A percentile compares a stretch with the other conserved stretches of the same genome.
Conservation (phyloP, 306 rosid genomes). For the Mimosa pudica region DNA sequence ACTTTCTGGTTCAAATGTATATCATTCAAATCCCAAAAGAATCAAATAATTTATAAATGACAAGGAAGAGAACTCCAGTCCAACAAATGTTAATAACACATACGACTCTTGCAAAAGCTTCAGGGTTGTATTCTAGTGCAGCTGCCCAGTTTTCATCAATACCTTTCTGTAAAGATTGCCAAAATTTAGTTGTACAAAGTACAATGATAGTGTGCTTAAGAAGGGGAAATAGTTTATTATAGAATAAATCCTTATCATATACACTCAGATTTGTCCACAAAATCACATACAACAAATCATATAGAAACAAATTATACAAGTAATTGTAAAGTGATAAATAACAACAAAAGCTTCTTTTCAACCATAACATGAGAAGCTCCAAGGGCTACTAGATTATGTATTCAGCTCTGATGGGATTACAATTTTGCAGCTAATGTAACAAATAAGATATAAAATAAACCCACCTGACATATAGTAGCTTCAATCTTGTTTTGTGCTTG, state of each 20-base stretch:
- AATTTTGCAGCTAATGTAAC: neutral
- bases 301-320: neutral
- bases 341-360: neutral
- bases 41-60: constrained; percentile 17
- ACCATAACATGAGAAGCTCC: neutral
- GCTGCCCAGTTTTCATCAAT: constrained; percentile 99
- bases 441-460: neutral
- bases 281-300: constrained; percentile 25
- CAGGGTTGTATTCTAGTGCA: constrained; percentile 94
- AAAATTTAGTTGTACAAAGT: constrained; percentile 24
- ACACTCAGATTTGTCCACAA: neutral
- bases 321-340: neutral
- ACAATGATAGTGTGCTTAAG: neutral
- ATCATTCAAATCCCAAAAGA: too few species aligned
- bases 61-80: constrained; percentile 29
- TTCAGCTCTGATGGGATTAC: neutral
- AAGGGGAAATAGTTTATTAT: neutral
- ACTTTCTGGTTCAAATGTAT: too few species aligned
- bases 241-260: constrained; percentile 8
- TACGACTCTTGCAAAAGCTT: constrained; percentile 98
- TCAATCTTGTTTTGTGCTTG: constrained; percentile 97
- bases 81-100: constrained; percentile 38
- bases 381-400: neutral
- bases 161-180: constrained; percentile 69
- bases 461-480: constrained; percentile 95